Percentiles rank a stretch among this genome's conserved stretches.
Conservation (phyloP, 1,139 yeast species). For the Geotrichum histeridarum region DNA sequence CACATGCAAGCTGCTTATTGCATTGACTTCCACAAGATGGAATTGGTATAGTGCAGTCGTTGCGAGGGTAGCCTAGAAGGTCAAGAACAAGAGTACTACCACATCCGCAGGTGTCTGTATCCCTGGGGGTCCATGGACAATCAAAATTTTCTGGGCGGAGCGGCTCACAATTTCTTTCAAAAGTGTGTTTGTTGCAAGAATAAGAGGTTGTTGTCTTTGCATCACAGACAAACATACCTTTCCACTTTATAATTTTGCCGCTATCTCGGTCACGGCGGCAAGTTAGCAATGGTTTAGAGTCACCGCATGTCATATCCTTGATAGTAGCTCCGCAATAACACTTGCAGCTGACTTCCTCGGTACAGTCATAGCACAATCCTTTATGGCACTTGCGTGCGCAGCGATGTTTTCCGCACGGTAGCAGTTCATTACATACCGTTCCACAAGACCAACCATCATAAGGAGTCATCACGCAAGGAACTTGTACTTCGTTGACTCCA, state of each 20-base stretch:
- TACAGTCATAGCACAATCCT: conserved; percentile 78
- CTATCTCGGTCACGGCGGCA: no score
- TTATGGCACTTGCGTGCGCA: conserved; percentile 60
- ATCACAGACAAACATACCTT: conserved; percentile 61
- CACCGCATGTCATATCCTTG: conserved; percentile 24
- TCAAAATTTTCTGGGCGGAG: conserved; percentile 39
- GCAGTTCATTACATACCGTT: conserved; percentile 50
- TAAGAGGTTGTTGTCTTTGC: conserved; percentile 47
- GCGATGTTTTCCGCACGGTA: conserved; percentile 69
- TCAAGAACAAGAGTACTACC: conserved; percentile 49
- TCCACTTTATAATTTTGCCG: conserved; percentile 39
- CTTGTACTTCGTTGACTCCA: conserved; percentile 61
- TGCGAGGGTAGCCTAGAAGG: conserved; percentile 44
- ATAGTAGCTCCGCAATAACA: conserved; percentile 73
- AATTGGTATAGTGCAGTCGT: conserved; percentile 62
- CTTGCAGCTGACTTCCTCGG: conserved; percentile 40
- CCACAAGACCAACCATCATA: conserved; percentile 71
- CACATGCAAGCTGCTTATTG: conserved; percentile 61
- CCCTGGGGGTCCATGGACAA: conserved; percentile 62
- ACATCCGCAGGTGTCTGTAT: conserved; percentile 66
- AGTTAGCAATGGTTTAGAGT: conserved; percentile 8
- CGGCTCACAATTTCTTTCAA: conserved; percentile 55
- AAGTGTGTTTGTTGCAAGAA: conserved; percentile 66
- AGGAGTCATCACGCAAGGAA: conserved; percentile 70
- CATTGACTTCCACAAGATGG: conserved; percentile 66